Conservation (phyloP, 257 asterid genomes). For the Solanum pinnatisectum region DNA sequence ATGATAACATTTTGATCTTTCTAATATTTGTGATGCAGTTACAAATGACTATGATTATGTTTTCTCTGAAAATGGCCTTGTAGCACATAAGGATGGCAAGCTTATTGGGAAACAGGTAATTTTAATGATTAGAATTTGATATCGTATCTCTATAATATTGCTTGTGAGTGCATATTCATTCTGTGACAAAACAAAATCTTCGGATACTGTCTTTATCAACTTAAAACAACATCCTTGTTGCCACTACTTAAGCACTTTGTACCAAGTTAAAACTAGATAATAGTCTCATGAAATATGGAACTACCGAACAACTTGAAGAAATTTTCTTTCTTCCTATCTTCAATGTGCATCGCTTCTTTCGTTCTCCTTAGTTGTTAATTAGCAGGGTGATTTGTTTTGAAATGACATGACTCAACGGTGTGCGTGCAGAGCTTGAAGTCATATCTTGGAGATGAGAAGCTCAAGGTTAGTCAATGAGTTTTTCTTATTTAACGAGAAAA, state of each 20-base stretch:
- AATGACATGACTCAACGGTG: neutral
- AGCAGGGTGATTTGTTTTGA: neutral
- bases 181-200: neutral
- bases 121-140: constrained; percentile 6
- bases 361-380: neutral
- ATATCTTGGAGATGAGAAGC: constrained; percentile 82
- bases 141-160: neutral
- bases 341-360: neutral
- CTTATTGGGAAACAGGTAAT: constrained; percentile 70
- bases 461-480: constrained; percentile 43
- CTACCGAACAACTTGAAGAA: neutral
- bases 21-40: constrained; percentile 36
- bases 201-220: neutral
- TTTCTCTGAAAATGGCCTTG: constrained; percentile 92
- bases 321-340: neutral
- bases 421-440: constrained; percentile 83
- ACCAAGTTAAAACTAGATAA: neutral
- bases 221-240: neutral
- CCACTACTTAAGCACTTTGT: neutral
- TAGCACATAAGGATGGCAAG: constrained; percentile 70
- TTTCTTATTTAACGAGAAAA: neutral
- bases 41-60: constrained; percentile 65
- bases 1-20: neutral
- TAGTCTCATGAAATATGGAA: neutral
- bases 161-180: neutral